Percentiles rank a stretch among this genome's conserved stretches.
These are phyloP conservation scores for Limonium bicolor DNA, from an alignment of 148 eudicot genomes.

Conservation along the genomic window DNA sequence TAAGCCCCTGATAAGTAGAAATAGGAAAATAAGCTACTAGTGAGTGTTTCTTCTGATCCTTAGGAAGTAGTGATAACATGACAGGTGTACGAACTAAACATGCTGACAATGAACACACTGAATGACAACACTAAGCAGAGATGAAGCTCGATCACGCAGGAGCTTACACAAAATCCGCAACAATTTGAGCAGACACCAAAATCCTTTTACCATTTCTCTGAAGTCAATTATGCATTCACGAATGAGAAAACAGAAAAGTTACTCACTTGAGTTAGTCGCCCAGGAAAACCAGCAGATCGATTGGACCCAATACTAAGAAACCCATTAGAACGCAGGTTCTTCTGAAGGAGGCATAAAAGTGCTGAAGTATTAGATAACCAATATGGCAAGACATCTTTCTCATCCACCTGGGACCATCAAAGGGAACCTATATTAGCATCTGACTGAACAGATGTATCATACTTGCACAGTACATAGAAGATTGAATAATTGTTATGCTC, in stretches of 20 bases:
- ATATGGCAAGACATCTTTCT: constrained; percentile 66
- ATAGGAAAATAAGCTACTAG: too few species aligned
- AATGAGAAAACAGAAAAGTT: neutral
- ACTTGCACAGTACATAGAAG: neutral
- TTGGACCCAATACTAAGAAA: constrained; percentile 57
- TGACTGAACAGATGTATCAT: neutral
- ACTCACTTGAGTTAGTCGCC: constrained; percentile 63
- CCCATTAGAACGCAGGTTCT: constrained; percentile 78
- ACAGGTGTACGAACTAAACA: too few species aligned
- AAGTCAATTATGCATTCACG: neutral
- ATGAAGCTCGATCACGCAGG: too few species aligned
- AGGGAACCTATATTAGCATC: neutral
- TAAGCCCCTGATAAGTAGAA: constrained; percentile 43
- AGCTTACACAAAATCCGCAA: too few species aligned
- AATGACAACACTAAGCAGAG: too few species aligned
- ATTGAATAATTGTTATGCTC: neutral
- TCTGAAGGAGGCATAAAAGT: constrained; percentile 80
- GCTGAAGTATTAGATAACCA: constrained; percentile 95
- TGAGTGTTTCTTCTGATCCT: too few species aligned
- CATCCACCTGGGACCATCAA: constrained; percentile 47
- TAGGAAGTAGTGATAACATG: too few species aligned
- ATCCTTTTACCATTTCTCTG: too few species aligned
- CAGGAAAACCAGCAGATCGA: constrained; percentile 60
- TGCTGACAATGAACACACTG: too few species aligned
- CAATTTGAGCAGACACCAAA: too few species aligned